Base-by-base conservation (phyloP, 1,139 yeast species). In the Yamadazyma siamensis region DNA sequence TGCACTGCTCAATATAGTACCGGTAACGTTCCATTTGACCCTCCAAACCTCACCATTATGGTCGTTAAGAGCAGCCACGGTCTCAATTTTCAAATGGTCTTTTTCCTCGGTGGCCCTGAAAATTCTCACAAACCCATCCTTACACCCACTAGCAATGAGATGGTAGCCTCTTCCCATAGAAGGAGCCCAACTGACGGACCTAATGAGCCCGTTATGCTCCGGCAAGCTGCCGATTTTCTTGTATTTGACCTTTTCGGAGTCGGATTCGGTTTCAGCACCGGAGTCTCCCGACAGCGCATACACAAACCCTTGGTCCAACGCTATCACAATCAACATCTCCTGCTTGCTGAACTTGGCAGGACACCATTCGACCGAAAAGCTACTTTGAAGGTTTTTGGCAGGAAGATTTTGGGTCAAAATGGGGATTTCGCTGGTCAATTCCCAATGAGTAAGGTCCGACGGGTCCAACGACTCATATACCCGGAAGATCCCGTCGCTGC, bases 111-210 rank as follows among this genome's bases (percentile, higher is more conserved):
- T 68, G 3, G 88, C 69, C 55, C 83, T 85, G 65, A 82, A 89
- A 3, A 91, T 82, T 32, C 97, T 72, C 13, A 91, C 89, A 49
- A 68, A 79, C 0, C 97, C 98, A 55, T 91, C 98, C 54, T 88
- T 88, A 52, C 95, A 87, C 3, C 95, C 98, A 0, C 97, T 89
- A 1, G 98, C 98, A 27, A 91, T 71, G 31, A 88, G 62, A 48
- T 91, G 95, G 54, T 79, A 85, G 38, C 81, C 79, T 43, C 96
- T 68, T 2, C 97, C 98, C 83, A 89, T 86, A 0, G 94, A 80
- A 5, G 97, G 96, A 0, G 97, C 98, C 98, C 98, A 91, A 27
- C 94, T 75, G 6, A 91, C 88, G 22, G 91, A 85, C 43, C 97
- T 67, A 26, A 91, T 87, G 29, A 91, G 69, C 2, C 95, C 95